A percentile compares a stretch with the other conserved stretches of the same genome.
Evolutionary conservation across 805 yeast genomes (phyloP).

Genomic region (Nakazawaea populi): DNA sequence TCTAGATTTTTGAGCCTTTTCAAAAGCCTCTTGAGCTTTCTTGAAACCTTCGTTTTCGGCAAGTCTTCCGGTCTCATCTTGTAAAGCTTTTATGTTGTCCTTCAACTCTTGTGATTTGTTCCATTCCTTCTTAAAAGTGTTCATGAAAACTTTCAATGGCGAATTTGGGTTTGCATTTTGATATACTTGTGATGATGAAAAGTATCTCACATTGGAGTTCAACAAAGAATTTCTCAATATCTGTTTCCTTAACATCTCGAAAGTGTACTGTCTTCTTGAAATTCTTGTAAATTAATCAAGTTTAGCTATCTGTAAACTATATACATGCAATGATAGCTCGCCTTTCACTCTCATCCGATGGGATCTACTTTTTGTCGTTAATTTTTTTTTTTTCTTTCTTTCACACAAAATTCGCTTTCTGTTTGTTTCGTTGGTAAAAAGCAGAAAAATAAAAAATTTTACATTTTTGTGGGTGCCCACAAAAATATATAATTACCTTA

Average conservation of each 20-base stretch:
- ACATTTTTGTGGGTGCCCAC: too few species aligned
- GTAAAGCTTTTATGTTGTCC: constrained; percentile 87
- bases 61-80: constrained; percentile 91
- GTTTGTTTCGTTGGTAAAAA: too few species aligned
- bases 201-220: background rate
- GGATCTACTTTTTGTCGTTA: background rate
- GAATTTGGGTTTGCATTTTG: constrained; percentile 39
- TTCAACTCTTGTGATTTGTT: constrained; percentile 85
- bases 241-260: constrained; percentile 7
- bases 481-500: too few species aligned
- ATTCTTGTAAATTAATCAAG: too few species aligned
- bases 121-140: constrained; percentile 89
- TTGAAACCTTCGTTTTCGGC: constrained; percentile 93
- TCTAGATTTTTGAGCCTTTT: constrained; percentile 67
- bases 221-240: background rate
- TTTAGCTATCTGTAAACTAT: background rate
- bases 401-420: too few species aligned
- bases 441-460: too few species aligned
- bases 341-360: too few species aligned
- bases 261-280: background rate
- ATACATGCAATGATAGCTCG: background rate
- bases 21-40: constrained; percentile 88
- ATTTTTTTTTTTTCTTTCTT: background rate
- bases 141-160: constrained; percentile 88
- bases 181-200: background rate